Base-by-base conservation (phyloP, 2,329 filamentous ascomycete genomes). In the Nigrospora oryzae region DNA sequence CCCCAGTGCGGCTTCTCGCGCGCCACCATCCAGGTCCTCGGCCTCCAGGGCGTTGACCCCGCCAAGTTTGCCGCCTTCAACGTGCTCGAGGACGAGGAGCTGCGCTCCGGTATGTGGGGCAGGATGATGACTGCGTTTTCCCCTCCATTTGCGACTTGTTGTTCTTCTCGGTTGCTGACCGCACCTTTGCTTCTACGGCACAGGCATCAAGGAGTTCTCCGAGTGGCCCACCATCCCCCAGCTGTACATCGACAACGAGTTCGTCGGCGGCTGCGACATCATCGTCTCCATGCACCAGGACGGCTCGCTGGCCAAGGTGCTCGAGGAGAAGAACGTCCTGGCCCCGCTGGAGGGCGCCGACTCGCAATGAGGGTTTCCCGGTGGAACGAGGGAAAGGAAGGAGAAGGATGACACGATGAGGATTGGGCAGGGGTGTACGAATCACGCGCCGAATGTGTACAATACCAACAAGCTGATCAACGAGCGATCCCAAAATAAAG, bases 181-280 rank as follows among this genome's bases (percentile, higher is more conserved):
- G 23, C 23, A 28, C 8, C 23, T 28, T 28, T 10, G 23, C 7
- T 28, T 28, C 10, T 28, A 28, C 23, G 5, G 5, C 38, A 37
- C 53, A 90, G 91, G 93, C 43, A 95, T 98, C 71, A 98, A 98
- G 71, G 91, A 98, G 69, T 98, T 93, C 74, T 95, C 90, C 2
- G 93, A 97, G 63, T 98, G 93, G 93, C 93, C 93, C 13, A 98
- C 93, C 16, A 97, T 98, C 63, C 93, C 93, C 7, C 93, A 98
- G 67, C 76, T 98, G 15, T 98, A 97, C 67, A 75, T 98, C 42
- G 81, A 94, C 51, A 91, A 91, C 70, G 91, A 98, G 64, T 98
- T 98, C 63, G 75, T 98, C 39, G 93, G 93, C 45, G 93, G 93
- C n/a, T 96, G 90, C 63, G 93, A 98, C 66, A 98, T 98, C 52